Evolutionary conservation across 768 basidiomycete species (phyloP).

Genomic region (Tremella fuciformis): DNA sequence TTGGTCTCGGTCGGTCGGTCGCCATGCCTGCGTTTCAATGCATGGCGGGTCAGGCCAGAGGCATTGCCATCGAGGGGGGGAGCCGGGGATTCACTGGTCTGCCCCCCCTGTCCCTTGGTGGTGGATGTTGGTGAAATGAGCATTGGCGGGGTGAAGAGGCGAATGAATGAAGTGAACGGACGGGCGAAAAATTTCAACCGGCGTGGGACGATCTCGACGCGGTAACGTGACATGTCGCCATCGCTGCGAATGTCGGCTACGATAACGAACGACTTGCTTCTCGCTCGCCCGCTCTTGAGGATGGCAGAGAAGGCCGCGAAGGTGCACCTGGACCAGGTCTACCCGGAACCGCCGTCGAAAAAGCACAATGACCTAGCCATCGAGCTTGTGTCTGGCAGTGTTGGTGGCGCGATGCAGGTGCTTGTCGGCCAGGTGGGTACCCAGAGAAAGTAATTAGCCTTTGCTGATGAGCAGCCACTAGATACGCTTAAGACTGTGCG

Average conservation of each 20-base stretch:
- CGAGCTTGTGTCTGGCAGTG: slow-evolving; percentile 74
- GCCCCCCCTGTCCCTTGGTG: too few species aligned
- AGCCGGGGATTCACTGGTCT: too few species aligned
- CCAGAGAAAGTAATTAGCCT: slow-evolving; percentile 46
- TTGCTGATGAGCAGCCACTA: slow-evolving; percentile 35
- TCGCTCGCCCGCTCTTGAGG: background rate
- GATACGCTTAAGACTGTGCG: slow-evolving; percentile 51
- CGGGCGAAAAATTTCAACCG: too few species aligned
- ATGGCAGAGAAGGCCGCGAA: slow-evolving; percentile 22
- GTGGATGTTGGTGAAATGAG: too few species aligned
- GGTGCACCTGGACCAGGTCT: slow-evolving; percentile 7
- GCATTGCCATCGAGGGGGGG: too few species aligned
- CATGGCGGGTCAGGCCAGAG: too few species aligned
- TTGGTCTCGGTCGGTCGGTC: too few species aligned
- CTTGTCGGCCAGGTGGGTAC: slow-evolving; percentile 72
- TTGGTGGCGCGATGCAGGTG: slow-evolving; percentile 90
- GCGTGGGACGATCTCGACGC: too few species aligned
- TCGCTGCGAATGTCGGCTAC: background rate
- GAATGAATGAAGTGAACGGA: too few species aligned
- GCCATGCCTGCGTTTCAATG: too few species aligned
- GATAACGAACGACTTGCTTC: background rate
- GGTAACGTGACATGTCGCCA: too few species aligned
- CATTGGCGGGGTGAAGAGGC: too few species aligned
- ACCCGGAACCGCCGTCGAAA: slow-evolving; percentile 32
- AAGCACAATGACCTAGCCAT: slow-evolving; percentile 45